phyloP scores from a whole-genome alignment of 495 filamentous ascomycete genomes.

The Talaromyces proteolyticus region DNA sequence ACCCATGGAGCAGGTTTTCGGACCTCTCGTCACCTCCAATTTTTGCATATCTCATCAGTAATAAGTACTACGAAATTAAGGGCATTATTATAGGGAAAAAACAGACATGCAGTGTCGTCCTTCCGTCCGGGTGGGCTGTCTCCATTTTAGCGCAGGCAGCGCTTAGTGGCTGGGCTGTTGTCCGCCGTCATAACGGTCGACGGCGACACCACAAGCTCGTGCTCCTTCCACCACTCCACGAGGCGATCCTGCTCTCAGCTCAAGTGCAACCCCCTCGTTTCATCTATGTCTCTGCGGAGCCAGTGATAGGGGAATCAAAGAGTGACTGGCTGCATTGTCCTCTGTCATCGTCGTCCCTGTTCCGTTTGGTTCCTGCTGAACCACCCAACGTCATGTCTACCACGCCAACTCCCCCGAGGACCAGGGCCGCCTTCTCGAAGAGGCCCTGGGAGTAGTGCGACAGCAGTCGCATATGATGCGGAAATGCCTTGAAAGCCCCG shows the following conservation, averaged over 20 bases:
- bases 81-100: no score
- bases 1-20: background rate
- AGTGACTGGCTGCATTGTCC: background rate
- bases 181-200: background rate
- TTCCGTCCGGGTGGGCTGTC: background rate
- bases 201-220: conserved; percentile 1
- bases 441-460: conserved; percentile 92
- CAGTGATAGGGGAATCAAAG: background rate
- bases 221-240: no score
- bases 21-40: no score
- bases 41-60: no score
- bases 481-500: conserved; percentile 93
- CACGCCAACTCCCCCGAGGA: conserved; percentile 72
- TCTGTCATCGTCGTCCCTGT: background rate
- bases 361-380: background rate
- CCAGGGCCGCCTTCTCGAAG: conserved; percentile 89
- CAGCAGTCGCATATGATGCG: conserved; percentile 96
- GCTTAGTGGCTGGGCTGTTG: conserved; percentile 5
- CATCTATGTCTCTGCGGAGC: background rate
- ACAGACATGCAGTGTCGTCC: no score
- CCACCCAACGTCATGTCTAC: conserved; percentile 41
- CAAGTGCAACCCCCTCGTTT: background rate
- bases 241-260: background rate
- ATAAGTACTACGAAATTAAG: no score
- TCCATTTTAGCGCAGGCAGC: background rate